Conservation (phyloP, 768 basidiomycete genomes). For the Boletus rubropictus region DNA sequence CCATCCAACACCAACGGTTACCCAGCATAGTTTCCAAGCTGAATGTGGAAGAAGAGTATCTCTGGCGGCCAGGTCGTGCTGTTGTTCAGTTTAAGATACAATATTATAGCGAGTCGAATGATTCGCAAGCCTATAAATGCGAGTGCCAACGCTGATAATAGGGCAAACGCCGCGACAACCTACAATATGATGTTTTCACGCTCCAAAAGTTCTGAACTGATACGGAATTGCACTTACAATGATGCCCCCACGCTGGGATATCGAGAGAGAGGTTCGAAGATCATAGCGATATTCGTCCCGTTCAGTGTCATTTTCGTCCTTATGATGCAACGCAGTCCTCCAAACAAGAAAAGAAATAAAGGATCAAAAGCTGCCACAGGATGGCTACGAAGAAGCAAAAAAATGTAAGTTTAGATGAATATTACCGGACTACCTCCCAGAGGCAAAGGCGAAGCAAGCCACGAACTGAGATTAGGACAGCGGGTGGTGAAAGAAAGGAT, state of each 20-base stretch:
- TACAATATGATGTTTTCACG: conserved; percentile 8
- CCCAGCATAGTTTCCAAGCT: conserved; percentile 63
- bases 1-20: conserved; percentile 51
- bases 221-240: conserved; percentile 16
- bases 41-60: conserved; percentile 64
- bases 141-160: conserved; percentile 50
- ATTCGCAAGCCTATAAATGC: conserved; percentile 44
- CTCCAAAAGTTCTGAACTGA: neutral
- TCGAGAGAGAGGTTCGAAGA: conserved; percentile 11
- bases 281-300: conserved; percentile 1
- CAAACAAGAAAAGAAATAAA: neutral
- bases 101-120: conserved; percentile 40
- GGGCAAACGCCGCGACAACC: conserved; percentile 48
- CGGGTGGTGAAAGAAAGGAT: conserved; percentile 17
- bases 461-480: conserved; percentile 21
- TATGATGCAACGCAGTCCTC: neutral
- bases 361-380: neutral
- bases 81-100: conserved; percentile 25
- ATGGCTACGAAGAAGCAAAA: neutral
- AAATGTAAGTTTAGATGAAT: conserved; percentile 3
- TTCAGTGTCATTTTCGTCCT: conserved; percentile 3
- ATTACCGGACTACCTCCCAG: conserved; percentile 26
- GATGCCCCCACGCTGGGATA: conserved; percentile 10
- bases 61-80: conserved; percentile 34
- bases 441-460: conserved; percentile 33